Evolutionary conservation across 176 grass and related monocot species (phyloP).

Genomic region (Musa schizocarpa): DNA sequence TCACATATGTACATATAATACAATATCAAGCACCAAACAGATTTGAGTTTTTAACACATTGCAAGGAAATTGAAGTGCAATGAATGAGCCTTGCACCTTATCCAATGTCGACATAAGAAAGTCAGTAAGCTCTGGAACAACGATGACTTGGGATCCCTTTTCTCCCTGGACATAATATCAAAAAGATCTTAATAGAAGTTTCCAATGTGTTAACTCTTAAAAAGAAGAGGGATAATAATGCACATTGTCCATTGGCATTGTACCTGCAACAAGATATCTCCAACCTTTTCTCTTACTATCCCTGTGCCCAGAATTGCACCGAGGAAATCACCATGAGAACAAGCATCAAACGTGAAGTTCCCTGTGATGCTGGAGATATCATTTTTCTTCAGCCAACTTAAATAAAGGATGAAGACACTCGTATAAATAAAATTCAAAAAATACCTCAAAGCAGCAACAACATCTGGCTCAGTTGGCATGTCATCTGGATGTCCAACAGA

Average conservation of each 20-base stretch:
- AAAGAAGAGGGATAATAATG: background rate
- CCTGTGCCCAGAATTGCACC: conserved; percentile 83
- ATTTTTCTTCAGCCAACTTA: conserved; percentile 28
- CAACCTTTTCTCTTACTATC: conserved; percentile 83
- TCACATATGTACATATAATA: background rate
- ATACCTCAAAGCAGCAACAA: conserved; percentile 90
- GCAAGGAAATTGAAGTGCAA: background rate
- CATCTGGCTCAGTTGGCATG: conserved; percentile 70
- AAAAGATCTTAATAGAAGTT: conserved; percentile 17
- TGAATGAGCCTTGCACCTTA: conserved; percentile 33
- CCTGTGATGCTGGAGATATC: conserved; percentile 63
- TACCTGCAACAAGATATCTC: conserved; percentile 97
- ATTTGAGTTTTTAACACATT: background rate
- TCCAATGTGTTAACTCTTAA: background rate
- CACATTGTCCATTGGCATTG: conserved; percentile 1
- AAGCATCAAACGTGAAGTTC: conserved; percentile 78
- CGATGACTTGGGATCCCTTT: conserved; percentile 71
- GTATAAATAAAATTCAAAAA: conserved; percentile 19
- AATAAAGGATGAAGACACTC: conserved; percentile 12
- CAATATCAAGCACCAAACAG: too few species aligned
- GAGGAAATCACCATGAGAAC: conserved; percentile 90
- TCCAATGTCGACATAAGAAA: conserved; percentile 56
- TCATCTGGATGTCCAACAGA: conserved; percentile 62
- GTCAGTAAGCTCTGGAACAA: conserved; percentile 89
- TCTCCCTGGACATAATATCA: conserved; percentile 40